Evolutionary conservation across 2,329 filamentous ascomycete genomes (phyloP).

Genomic region (Trichoderma atroviride): DNA sequence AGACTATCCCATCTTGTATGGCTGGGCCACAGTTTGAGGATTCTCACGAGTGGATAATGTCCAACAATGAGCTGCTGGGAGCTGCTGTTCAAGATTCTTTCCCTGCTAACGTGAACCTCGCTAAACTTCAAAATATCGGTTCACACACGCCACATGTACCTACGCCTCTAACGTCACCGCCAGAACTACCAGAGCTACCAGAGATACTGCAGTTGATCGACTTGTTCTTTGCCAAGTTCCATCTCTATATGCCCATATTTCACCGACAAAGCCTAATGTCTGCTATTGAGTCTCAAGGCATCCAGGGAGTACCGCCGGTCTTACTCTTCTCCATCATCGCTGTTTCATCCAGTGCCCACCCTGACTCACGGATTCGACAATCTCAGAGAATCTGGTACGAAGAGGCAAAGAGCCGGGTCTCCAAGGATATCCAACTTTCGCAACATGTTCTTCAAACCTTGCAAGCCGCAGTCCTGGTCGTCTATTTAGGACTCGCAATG

Average conservation of each 20-base stretch:
- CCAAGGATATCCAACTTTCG: conserved; percentile 27
- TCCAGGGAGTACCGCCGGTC: conserved; percentile 5
- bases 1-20: not conserved
- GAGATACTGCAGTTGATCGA: conserved; percentile 30
- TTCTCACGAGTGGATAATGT: not conserved
- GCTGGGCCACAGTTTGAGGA: not conserved
- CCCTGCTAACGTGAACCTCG: not conserved
- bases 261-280: conserved; percentile 26
- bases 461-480: conserved; percentile 31
- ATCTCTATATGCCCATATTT: conserved; percentile 32
- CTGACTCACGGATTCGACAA: conserved; percentile 28
- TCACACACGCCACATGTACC: not conserved
- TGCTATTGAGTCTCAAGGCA: conserved; percentile 6
- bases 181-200: conserved; percentile 27
- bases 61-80: not conserved
- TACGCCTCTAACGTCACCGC: conserved; percentile 6
- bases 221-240: conserved; percentile 33
- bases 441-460: conserved; percentile 30
- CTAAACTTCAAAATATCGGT: not conserved
- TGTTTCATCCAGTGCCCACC: conserved; percentile 31
- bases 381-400: conserved; percentile 30
- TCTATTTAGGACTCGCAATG: conserved; percentile 30
- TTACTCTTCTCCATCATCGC: conserved; percentile 32
- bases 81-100: not conserved
- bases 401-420: conserved; percentile 29